These are phyloP conservation scores for Wickerhamomyces hampshirensis DNA, from an alignment of 805 yeast genomes.

Conservation along the genomic window DNA sequence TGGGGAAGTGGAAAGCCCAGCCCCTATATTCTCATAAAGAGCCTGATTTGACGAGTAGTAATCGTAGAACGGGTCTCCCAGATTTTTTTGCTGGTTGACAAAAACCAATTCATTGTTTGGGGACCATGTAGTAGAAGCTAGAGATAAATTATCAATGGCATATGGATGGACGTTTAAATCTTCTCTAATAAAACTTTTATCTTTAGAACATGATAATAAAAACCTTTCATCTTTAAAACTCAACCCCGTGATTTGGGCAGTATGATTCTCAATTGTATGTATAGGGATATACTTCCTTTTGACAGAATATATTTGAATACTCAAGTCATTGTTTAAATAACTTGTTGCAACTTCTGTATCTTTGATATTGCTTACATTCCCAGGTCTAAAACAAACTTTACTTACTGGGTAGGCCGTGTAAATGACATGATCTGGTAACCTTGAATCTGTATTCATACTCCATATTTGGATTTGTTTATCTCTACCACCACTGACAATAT, in stretches of 20 bases:
- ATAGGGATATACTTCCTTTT: constrained; percentile 70
- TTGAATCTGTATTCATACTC: constrained; percentile 44
- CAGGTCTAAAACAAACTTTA: constrained; percentile 65
- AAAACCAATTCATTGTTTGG: constrained; percentile 45
- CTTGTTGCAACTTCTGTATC: constrained; percentile 71
- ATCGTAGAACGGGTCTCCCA: constrained; percentile 2
- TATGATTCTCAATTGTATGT: constrained; percentile 44
- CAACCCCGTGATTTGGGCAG: constrained; percentile 51
- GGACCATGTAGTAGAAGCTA: constrained; percentile 56
- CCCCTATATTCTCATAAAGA: not conserved
- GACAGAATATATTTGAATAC: constrained; percentile 64
- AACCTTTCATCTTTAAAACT: constrained; percentile 43
- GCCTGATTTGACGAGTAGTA: constrained; percentile 2
- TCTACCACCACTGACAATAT: constrained; percentile 87
- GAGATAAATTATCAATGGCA: constrained; percentile 45
- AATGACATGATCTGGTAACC: constrained; percentile 65
- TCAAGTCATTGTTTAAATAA: constrained; percentile 63
- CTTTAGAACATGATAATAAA: constrained; percentile 48
- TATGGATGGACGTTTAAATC: constrained; percentile 40
- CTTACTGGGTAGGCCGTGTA: constrained; percentile 75
- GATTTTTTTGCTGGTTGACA: constrained; percentile 39
- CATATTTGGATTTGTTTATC: constrained; percentile 80
- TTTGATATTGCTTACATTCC: constrained; percentile 33
- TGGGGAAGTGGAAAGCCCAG: constrained; percentile 16
- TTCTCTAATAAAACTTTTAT: constrained; percentile 42